A percentile compares a stretch with the other conserved stretches of the same genome.
phyloP scores from a whole-genome alignment of 768 basidiomycete genomes.

The Amanita muscaria region DNA sequence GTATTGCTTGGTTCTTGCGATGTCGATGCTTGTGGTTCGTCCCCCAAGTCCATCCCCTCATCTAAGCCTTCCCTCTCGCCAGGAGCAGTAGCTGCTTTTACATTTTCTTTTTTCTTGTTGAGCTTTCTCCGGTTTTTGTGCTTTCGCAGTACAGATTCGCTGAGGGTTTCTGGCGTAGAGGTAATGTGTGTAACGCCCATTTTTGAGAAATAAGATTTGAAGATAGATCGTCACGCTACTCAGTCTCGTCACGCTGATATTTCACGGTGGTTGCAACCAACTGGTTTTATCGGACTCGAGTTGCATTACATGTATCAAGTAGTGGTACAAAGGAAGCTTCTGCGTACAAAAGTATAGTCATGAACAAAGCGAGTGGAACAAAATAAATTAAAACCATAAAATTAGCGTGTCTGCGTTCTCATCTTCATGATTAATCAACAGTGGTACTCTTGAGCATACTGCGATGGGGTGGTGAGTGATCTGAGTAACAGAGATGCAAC shows the following conservation, averaged over 20 bases:
- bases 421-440: not conserved
- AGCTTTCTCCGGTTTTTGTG: slow-evolving; percentile 7
- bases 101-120: slow-evolving; percentile 7
- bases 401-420: too few species aligned
- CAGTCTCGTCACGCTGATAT: too few species aligned
- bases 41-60: slow-evolving; percentile 1
- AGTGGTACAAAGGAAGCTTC: too few species aligned
- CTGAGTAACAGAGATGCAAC: not conserved
- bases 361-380: too few species aligned
- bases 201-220: not conserved
- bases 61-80: not conserved
- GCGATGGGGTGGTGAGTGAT: too few species aligned
- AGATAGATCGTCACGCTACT: too few species aligned
- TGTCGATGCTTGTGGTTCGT: not conserved
- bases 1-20: not conserved
- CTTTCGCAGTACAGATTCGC: not conserved
- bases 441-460: too few species aligned
- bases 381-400: too few species aligned
- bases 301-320: too few species aligned
- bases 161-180: not conserved
- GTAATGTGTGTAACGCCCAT: slow-evolving; percentile 7
- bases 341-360: too few species aligned
- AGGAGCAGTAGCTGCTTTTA: not conserved
- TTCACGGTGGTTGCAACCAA: too few species aligned
- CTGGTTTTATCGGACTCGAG: too few species aligned